A percentile compares a stretch with the other conserved stretches of the same genome.
Conservation (phyloP, 768 basidiomycete species). For the Sarcodon aspratus region DNA sequence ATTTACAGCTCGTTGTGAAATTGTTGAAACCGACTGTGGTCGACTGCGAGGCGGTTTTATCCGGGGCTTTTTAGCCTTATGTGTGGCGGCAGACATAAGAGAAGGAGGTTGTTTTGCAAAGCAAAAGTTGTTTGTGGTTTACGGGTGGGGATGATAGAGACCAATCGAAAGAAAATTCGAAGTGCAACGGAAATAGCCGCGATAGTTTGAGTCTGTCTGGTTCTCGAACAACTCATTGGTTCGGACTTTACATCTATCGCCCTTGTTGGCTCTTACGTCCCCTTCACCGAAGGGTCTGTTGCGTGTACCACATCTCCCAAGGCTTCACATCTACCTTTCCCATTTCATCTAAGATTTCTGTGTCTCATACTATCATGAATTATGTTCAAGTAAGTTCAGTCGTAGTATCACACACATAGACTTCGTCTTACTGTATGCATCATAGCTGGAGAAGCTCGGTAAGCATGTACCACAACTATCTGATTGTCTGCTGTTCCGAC, state of each 20-base stretch:
- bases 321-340: background rate
- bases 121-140: constrained; percentile 22
- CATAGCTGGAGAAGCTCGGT: constrained; percentile 80
- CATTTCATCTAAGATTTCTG: background rate
- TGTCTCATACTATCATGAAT: constrained; percentile 26
- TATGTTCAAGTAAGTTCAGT: constrained; percentile 39
- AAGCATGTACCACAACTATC: background rate
- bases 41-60: constrained; percentile 41
- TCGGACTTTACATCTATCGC: too few species aligned
- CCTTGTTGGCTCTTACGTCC: too few species aligned
- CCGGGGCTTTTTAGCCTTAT: constrained; percentile 40
- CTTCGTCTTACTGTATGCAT: constrained; percentile 5
- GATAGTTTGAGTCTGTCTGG: too few species aligned
- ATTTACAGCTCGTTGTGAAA: constrained; percentile 44
- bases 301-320: background rate
- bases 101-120: constrained; percentile 7
- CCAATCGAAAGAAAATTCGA: too few species aligned
- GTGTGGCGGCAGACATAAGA: constrained; percentile 6
- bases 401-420: background rate
- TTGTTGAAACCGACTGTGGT: constrained; percentile 39
- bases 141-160: too few species aligned
- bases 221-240: too few species aligned
- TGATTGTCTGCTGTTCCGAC: constrained; percentile 3
- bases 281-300: too few species aligned
- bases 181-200: too few species aligned